Conservation (phyloP, 495 filamentous ascomycete genomes). For the Pyronema domesticum region DNA sequence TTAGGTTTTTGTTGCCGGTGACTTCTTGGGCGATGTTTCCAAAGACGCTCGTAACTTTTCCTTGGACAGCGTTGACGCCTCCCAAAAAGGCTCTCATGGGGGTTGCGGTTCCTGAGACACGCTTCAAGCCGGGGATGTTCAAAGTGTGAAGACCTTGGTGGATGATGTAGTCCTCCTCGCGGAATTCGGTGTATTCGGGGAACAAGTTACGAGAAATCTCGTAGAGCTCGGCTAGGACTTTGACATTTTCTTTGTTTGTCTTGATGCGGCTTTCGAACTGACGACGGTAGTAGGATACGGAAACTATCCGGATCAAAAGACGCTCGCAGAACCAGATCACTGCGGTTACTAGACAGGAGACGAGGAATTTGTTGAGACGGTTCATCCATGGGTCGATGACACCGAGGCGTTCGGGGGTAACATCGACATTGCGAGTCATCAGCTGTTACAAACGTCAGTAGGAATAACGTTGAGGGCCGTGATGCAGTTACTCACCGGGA, state of each 20-base stretch:
- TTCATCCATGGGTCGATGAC: conserved; percentile 32
- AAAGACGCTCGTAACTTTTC: conserved; percentile 79
- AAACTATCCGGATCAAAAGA: conserved; percentile 74
- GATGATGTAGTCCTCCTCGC: conserved; percentile 79
- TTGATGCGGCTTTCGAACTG: conserved; percentile 81
- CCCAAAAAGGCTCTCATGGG: conserved; percentile 60
- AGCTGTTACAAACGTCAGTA: conserved; percentile 13
- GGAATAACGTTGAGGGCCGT: background rate
- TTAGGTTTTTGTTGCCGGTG: conserved; percentile 71
- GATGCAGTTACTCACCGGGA: conserved; percentile 34
- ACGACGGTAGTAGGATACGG: conserved; percentile 83
- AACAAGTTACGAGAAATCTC: conserved; percentile 77
- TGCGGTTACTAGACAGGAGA: conserved; percentile 57
- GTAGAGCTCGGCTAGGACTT: conserved; percentile 64
- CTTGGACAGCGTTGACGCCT: conserved; percentile 64
- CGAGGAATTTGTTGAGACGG: conserved; percentile 53
- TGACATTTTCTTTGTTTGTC: conserved; percentile 67
- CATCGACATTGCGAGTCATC: conserved; percentile 24
- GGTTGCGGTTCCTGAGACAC: conserved; percentile 41
- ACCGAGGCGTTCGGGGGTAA: background rate
- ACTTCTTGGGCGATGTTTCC: conserved; percentile 91
- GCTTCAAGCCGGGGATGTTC: conserved; percentile 28
- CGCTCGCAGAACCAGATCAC: conserved; percentile 68
- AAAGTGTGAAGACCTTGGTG: conserved; percentile 49
- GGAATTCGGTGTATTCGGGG: conserved; percentile 75